These are phyloP conservation scores for Stephania cephalantha DNA, from an alignment of 164 flowering plant species.

Conservation along the genomic window DNA sequence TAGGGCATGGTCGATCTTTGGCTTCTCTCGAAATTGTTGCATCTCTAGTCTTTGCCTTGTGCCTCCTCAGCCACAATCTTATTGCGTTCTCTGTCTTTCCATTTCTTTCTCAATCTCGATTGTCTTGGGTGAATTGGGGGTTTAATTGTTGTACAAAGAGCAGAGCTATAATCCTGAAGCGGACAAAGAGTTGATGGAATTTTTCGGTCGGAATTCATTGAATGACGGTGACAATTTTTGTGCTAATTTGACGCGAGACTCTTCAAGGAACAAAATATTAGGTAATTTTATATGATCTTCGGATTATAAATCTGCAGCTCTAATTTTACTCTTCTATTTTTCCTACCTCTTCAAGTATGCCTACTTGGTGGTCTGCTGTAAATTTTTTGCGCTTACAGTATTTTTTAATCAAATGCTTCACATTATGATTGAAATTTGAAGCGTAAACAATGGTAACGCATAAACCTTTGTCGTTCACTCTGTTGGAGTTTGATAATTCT, in stretches of 20 bases:
- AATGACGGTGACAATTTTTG: conserved; percentile 81
- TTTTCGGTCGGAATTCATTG: conserved; percentile 49
- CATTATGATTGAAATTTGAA: not conserved
- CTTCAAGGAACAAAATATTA: conserved; percentile 62
- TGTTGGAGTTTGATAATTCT: not conserved
- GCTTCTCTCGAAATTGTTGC: too few species aligned
- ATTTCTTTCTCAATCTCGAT: not conserved
- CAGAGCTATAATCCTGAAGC: conserved; percentile 93
- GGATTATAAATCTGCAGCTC: not conserved
- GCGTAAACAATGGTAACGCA: not conserved
- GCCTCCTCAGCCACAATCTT: too few species aligned
- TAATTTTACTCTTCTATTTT: not conserved
- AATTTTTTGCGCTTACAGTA: too few species aligned
- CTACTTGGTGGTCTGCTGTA: not conserved
- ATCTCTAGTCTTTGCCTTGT: too few species aligned
- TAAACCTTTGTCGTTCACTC: not conserved
- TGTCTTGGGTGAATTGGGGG: not conserved
- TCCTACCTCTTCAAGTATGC: not conserved
- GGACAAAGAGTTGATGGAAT: conserved; percentile 63
- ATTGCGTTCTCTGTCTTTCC: not conserved
- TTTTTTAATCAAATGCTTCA: not conserved
- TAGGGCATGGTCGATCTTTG: too few species aligned
- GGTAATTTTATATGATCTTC: conserved; percentile 32
- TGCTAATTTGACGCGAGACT: conserved; percentile 71
- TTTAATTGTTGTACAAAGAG: conserved; percentile 15